phyloP scores from a whole-genome alignment of 2,329 filamentous ascomycete genomes.

The Corniculantispora saksenae region DNA sequence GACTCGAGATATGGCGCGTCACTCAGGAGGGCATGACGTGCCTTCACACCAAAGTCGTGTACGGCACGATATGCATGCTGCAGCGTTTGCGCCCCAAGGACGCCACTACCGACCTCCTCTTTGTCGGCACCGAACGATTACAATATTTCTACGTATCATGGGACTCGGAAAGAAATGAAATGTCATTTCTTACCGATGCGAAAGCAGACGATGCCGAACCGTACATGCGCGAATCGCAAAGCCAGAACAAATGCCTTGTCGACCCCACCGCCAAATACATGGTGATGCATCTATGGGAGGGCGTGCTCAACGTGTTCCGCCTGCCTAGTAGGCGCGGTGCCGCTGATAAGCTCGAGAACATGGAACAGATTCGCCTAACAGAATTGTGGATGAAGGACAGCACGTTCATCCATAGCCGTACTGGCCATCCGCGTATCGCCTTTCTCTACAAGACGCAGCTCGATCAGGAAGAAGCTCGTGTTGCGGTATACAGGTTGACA shows the following conservation, averaged over 20 bases:
- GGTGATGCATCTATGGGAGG: slow-evolving; percentile 62
- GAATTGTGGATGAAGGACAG: slow-evolving; percentile 62
- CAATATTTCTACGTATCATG: slow-evolving; percentile 90
- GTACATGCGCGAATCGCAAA: slow-evolving; percentile 75
- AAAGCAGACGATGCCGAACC: slow-evolving; percentile 58
- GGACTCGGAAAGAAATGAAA: slow-evolving; percentile 58
- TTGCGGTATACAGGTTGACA: slow-evolving; percentile 62
- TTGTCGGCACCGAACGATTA: slow-evolving; percentile 86
- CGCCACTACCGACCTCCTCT: slow-evolving; percentile 78
- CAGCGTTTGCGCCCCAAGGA: slow-evolving; percentile 76
- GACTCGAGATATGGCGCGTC: slow-evolving; percentile 79
- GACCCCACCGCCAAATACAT: slow-evolving; percentile 72
- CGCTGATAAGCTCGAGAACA: slow-evolving; percentile 46
- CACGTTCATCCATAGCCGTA: slow-evolving; percentile 59
- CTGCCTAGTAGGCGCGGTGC: slow-evolving; percentile 48
- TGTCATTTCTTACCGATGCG: slow-evolving; percentile 51
- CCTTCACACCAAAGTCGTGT: slow-evolving; percentile 69
- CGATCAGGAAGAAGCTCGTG: slow-evolving; percentile 53
- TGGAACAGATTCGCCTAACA: slow-evolving; percentile 58
- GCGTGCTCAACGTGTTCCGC: slow-evolving; percentile 57
- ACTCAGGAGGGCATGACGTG: slow-evolving; percentile 65
- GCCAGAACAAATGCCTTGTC: slow-evolving; percentile 78
- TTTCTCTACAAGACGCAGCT: slow-evolving; percentile 58
- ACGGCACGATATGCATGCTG: slow-evolving; percentile 84
- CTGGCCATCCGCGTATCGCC: slow-evolving; percentile 58